Evolutionary conservation across 441 rosid species (phyloP), one percentile per base, ranked within the genome.

Genomic region (Pelargonium citronellum): DNA sequence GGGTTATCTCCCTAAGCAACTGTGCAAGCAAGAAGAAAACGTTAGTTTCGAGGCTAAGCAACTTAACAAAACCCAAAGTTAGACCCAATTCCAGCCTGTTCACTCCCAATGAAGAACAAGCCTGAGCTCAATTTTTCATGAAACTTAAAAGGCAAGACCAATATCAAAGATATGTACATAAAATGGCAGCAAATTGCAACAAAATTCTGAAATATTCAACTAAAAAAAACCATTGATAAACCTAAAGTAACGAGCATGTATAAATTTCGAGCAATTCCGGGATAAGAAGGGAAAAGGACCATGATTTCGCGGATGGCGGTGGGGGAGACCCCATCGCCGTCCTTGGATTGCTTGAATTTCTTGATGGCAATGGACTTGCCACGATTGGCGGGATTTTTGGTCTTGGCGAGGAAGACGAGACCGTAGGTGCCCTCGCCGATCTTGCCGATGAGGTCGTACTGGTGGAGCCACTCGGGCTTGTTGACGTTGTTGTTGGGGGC

Each of bases 361-460:
- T 95, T 95, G 77, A 95, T 90, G 66, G 99, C 99, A 72, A 95
- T 95, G 57, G 85, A 85, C 69, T 87, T 87, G 66, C 95, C 92
- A 71, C 96, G 91, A 73, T 89, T 87, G 22, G 96, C 71, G 3
- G 83, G 83, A 44, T 87, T 66, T 80, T 89, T 92, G 70, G 82
- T 92, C 68, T 79, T 89, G 41, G 98, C 97, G 63, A 95, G 87
- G 83, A 95, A 95, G 16, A 95, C 97, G 66, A 91, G 97, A 70
- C 97, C 97, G 74, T 91, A 95, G 1, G 97, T 92, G 9, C 96
- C 99, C 80, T 95, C 97, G 47, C 99, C 99, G 53, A 95, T 95
- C 85, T 95, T 95, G 57, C 99, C 99, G 43, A 95, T 87, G 16
- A 95, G 88, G 79, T 91, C 90, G 80, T 91, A 95, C 66, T 91